These are phyloP conservation scores for Rhodamnia argentea DNA, from an alignment of 345 rosid species.

Conservation along the genomic window DNA sequence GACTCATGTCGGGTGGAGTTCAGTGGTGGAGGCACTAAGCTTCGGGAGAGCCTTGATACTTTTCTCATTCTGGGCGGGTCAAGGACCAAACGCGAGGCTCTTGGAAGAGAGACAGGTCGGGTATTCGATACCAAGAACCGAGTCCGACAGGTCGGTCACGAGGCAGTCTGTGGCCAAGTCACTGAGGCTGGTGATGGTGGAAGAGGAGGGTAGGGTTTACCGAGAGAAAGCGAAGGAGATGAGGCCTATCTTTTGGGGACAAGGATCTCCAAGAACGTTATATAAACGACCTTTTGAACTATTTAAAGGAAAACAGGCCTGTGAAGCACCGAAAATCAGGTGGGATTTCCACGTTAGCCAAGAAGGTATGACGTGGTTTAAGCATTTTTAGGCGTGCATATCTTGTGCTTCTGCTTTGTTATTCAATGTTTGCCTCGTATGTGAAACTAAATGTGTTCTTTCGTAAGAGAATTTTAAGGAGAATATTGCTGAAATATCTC, in stretches of 20 bases:
- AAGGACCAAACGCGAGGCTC: constrained; percentile 19
- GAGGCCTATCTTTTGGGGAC: constrained; percentile 5
- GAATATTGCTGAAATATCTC: too few species aligned
- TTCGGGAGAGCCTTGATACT: constrained; percentile 1
- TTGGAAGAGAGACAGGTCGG: constrained; percentile 14
- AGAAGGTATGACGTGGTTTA: background rate
- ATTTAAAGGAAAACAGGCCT: background rate
- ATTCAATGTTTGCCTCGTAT: background rate
- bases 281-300: background rate
- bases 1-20: constrained; percentile 22
- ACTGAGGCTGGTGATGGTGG: constrained; percentile 18
- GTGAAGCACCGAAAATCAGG: background rate
- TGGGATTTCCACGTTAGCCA: background rate
- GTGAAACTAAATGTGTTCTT: background rate
- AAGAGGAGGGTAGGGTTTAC: constrained; percentile 19
- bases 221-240: constrained; percentile 25
- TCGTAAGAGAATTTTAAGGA: background rate
- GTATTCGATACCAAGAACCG: constrained; percentile 1
- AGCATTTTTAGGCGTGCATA: too few species aligned
- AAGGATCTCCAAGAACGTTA: background rate
- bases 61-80: constrained; percentile 6
- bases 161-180: constrained; percentile 13
- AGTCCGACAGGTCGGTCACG: constrained; percentile 18
- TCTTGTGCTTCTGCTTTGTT: background rate
- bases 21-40: constrained; percentile 15